phyloP scores from a whole-genome alignment of 1,139 yeast genomes.

The Geotrichum bryndzae region DNA sequence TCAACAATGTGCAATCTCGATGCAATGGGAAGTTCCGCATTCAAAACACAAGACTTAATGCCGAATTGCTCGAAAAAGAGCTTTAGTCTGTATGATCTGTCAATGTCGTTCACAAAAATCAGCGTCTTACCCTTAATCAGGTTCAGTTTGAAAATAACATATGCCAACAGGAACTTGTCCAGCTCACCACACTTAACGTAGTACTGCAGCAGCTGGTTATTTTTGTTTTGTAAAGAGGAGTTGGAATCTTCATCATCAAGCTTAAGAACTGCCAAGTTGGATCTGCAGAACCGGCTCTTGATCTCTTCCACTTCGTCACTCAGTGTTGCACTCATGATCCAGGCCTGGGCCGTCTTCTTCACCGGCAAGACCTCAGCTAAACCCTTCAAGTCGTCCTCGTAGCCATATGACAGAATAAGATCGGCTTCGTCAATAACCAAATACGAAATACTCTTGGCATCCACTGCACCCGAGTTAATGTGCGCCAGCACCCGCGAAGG shows the following conservation, averaged over 20 bases:
- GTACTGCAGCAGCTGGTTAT: conserved; percentile 68
- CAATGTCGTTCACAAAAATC: conserved; percentile 87
- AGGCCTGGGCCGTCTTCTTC: conserved; percentile 75
- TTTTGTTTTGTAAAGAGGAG: conserved; percentile 28
- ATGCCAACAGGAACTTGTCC: conserved; percentile 84
- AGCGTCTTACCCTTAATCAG: conserved; percentile 88
- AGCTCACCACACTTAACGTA: conserved; percentile 82
- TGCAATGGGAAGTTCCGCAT: conserved; percentile 87
- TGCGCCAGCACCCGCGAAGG: conserved; percentile 68
- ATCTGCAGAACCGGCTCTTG: conserved; percentile 69
- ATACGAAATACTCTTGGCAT: conserved; percentile 48
- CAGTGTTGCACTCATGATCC: conserved; percentile 94
- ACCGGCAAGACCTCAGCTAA: conserved; percentile 61
- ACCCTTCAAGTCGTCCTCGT: conserved; percentile 68
- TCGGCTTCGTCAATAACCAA: conserved; percentile 96
- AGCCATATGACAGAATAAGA: conserved; percentile 82
- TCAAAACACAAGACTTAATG: conserved; percentile 77
- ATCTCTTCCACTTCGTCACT: conserved; percentile 77
- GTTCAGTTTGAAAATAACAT: conserved; percentile 83
- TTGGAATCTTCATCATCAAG: conserved; percentile 48
- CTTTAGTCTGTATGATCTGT: conserved; percentile 89
- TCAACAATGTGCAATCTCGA: conserved; percentile 94
- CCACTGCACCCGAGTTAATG: conserved; percentile 35
- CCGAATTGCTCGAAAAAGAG: conserved; percentile 94
- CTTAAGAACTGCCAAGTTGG: conserved; percentile 72